A percentile compares a stretch with the other conserved stretches of the same genome.
Evolutionary conservation across 2,329 filamentous ascomycete species (phyloP).

Genomic region (Phyllosticta capitalensis): DNA sequence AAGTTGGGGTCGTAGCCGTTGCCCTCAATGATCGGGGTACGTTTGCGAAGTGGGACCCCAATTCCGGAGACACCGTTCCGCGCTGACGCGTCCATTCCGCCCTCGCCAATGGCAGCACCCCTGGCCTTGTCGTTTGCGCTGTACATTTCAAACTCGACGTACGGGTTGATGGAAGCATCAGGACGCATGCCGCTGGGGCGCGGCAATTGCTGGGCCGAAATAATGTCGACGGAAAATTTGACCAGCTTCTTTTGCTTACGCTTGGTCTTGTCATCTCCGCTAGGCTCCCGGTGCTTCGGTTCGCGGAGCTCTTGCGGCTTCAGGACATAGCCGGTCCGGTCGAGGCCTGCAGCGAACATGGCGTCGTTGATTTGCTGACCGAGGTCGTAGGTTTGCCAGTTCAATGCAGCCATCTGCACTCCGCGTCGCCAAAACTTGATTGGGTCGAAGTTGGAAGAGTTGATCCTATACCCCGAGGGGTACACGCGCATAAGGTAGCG

Average conservation of each 20-base stretch:
- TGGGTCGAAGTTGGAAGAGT: conserved; percentile 90
- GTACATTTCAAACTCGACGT: conserved; percentile 90
- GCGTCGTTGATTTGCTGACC: conserved; percentile 95
- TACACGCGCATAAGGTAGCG: conserved; percentile 90
- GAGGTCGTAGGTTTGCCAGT: conserved; percentile 96
- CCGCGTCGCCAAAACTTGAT: conserved; percentile 88
- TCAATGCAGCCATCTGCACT: conserved; percentile 94
- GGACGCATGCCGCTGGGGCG: conserved; percentile 64
- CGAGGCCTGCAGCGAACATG: conserved; percentile 87
- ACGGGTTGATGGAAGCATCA: conserved; percentile 75
- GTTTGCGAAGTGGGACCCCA: conserved; percentile 63
- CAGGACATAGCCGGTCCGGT: conserved; percentile 83
- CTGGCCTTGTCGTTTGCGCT: conserved; percentile 86
- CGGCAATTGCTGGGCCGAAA: conserved; percentile 92
- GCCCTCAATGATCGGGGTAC: conserved; percentile 70
- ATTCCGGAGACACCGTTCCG: conserved; percentile 57
- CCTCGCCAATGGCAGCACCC: conserved; percentile 56
- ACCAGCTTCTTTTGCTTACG: conserved; percentile 75
- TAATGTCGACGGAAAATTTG: conserved; percentile 74
- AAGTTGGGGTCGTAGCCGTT: conserved; percentile 94
- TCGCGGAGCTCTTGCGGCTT: conserved; percentile 76
- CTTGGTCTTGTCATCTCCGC: conserved; percentile 44
- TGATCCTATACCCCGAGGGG: conserved; percentile 69
- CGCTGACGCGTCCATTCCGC: conserved; percentile 55
- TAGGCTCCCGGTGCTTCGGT: conserved; percentile 19